A percentile compares a stretch with the other conserved stretches of the same genome.
Conservation (phyloP, 805 yeast species). For the Yarrowia hollandica region DNA sequence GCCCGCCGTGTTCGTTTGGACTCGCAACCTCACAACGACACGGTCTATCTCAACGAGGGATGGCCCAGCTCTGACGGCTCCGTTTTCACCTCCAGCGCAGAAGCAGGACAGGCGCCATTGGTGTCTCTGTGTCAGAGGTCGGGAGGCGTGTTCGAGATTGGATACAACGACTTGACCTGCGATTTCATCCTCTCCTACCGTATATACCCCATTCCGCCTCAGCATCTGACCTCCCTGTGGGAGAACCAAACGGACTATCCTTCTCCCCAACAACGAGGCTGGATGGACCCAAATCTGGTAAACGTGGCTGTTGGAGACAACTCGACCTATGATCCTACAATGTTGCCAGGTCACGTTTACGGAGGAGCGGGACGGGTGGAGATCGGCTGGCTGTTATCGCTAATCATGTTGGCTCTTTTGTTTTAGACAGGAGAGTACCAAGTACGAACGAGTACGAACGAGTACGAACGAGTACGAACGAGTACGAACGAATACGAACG, state of each 20-base stretch:
- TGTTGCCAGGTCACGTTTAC: not conserved
- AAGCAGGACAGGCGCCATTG: too few relatives aligned
- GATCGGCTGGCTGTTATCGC: not conserved
- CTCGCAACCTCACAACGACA: slow-evolving; percentile 1
- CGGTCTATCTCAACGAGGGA: too few relatives aligned
- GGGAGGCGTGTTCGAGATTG: too few relatives aligned
- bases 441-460: too few relatives aligned
- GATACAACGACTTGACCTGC: too few relatives aligned
- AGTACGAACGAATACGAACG: too few relatives aligned
- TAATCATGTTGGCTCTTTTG: not conserved
- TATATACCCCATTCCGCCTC: slow-evolving; percentile 11
- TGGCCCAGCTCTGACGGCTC: not conserved
- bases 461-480: too few relatives aligned
- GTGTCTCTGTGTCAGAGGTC: too few relatives aligned
- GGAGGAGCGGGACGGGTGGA: not conserved
- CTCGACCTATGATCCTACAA: not conserved
- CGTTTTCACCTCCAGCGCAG: not conserved
- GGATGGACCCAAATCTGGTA: not conserved
- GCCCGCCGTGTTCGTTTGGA: not conserved
- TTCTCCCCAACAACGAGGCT: not conserved
- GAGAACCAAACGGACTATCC: not conserved
- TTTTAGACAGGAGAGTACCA: not conserved
- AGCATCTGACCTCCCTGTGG: slow-evolving; percentile 4
- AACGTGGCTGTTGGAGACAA: not conserved
- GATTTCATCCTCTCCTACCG: too few relatives aligned